A percentile compares a stretch with the other conserved stretches of the same genome.
These are phyloP conservation scores for Lactarius psammicola DNA, from an alignment of 768 basidiomycete species.

Conservation along the genomic window DNA sequence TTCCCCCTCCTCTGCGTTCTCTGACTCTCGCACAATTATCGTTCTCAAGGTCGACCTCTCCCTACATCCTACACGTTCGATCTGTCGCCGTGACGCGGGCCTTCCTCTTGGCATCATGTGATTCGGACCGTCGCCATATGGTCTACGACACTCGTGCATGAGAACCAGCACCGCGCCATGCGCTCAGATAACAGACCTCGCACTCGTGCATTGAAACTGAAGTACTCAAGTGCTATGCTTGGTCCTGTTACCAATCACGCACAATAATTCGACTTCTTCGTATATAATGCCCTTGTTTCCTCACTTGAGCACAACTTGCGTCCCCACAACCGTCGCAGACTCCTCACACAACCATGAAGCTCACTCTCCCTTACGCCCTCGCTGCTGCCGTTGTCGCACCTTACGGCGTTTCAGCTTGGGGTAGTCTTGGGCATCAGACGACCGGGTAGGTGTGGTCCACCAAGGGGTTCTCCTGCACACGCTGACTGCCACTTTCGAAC, in stretches of 20 bases:
- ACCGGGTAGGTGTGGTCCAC: conserved; percentile 28
- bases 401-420: conserved; percentile 29
- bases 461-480: neutral
- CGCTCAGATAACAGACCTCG: neutral
- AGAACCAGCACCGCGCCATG: neutral
- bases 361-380: conserved; percentile 3
- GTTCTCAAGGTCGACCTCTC: too few relatives aligned
- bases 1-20: neutral
- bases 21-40: neutral
- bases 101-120: neutral
- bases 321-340: neutral
- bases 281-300: neutral
- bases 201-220: neutral
- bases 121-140: neutral
- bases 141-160: neutral
- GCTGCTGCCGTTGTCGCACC: conserved; percentile 11
- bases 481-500: neutral
- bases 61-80: neutral
- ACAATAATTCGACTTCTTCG: neutral
- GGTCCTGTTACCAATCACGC: neutral
- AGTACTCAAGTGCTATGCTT: neutral
- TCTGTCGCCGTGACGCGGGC: neutral
- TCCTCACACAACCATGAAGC: conserved; percentile 13
- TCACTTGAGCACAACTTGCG: neutral
- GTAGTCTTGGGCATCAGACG: conserved; percentile 32